Base-by-base conservation (phyloP, 73 alveolate species). In the Stentor roeselii region DNA sequence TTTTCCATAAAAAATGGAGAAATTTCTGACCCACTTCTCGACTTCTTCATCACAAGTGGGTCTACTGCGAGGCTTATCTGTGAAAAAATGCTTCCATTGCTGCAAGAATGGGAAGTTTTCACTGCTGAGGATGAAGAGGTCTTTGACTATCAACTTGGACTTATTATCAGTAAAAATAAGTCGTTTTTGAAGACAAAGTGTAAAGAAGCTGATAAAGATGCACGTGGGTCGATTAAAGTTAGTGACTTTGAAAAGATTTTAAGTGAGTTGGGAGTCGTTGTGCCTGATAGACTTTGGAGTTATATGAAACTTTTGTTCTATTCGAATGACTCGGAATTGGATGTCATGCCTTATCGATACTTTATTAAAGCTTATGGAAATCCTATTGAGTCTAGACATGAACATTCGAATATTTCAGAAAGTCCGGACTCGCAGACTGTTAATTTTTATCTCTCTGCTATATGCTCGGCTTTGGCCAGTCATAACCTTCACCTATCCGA, bases 351-450 rank as follows among this genome's bases (percentile, higher is more conserved):
- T 76, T 76, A 76, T 76, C 32, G 39, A 3, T 30, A 76, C 39
- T 76, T 76, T 41, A 76, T 76, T 14, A 76, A 76, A 37, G 84
- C 84, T 37, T 76, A 76, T 76, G 59, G 59, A 39, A 21, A 21
- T 2, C 80, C 80, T 21, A 21, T 32, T 1, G 80, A 67, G 34
- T 36, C 21, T 27, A 27, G 34, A 30, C 60, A 76, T 27, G 76
- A 67, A 30, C 41, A 2, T 1, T 67, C 80, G 14, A 32, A 30
- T n/a, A 30, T 67, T 15, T 67, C 80, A 1, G 80, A 67, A 1
- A 32, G 34, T 21, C 27, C 11, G 0, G 37, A 32, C 27, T 15
- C 80, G 34, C n/a, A 67, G 34, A 30, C 34, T 30, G 80, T 67
- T 0, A 67, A 32, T 1, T 40, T 27, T 30, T 67, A 67, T 67